Conservation (phyloP, 139 green algal genomes). For the Haematococcus sp. region DNA sequence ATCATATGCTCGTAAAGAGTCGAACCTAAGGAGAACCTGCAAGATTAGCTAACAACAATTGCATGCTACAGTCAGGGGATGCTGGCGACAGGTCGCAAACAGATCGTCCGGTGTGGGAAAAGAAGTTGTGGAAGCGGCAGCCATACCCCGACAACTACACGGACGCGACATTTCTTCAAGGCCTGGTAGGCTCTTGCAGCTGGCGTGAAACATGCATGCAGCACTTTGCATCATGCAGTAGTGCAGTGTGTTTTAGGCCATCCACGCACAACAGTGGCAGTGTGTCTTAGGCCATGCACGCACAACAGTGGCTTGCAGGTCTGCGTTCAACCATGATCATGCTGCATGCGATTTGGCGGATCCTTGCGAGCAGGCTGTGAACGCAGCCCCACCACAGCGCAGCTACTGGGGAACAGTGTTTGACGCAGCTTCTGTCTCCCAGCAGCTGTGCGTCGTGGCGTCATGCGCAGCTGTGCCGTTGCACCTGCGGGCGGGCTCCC, state of each 20-base stretch:
- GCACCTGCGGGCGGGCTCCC: constrained; percentile 23
- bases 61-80: no score
- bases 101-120: constrained; percentile 55
- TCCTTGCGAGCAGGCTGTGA: constrained; percentile 48
- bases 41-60: no score
- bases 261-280: neutral
- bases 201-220: neutral
- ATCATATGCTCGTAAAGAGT: no score
- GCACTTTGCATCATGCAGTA: neutral
- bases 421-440: constrained; percentile 56
- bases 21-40: no score
- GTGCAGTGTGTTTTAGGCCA: neutral
- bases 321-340: neutral
- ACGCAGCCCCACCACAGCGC: constrained; percentile 43
- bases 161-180: constrained; percentile 60
- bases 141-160: constrained; percentile 67
- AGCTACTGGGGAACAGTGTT: constrained; percentile 69
- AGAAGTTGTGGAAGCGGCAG: constrained; percentile 61
- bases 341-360: neutral
- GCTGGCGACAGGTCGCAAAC: no score
- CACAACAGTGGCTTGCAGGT: neutral
- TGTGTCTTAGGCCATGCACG: neutral
- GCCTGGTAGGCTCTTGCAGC: constrained; percentile 36
- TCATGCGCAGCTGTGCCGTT: constrained; percentile 45
- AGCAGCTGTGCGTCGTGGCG: constrained; percentile 70